Base-by-base conservation (phyloP, 768 basidiomycete genomes). In the Phlebiopsis flavidoalba region DNA sequence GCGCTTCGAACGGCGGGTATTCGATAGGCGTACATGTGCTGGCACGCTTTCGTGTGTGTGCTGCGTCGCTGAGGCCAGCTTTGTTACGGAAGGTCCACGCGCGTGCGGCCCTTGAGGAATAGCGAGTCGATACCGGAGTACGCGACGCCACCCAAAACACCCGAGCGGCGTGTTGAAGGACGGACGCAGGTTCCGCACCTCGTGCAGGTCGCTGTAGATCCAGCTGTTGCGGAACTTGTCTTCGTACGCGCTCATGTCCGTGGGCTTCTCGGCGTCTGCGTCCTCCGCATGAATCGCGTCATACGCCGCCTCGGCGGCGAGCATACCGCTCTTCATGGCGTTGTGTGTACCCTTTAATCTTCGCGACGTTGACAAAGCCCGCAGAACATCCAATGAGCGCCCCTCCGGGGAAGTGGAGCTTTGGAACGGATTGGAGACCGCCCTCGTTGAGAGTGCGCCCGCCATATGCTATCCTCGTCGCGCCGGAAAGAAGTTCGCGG, bases 301-400 rank as follows among this genome's bases (percentile, higher is more conserved):
- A 65, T 80, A 94, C 0, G 92, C 92, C 0, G 91, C 81, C 71
- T 99, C 95, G 1, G 93, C 96, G 31, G 95, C 96, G 19, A 98
- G 79, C 89, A 98, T 98, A 31, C 97, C 97, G 40, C 89, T 93
- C 80, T 98, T 95, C 97, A 99, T 98, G 2, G 96, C 95, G 61
- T 95, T 98, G 71, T 98, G 97, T 0, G 95, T 96, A 14, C 96
- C 96, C 26, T 71, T 98, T 98, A 75, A 99, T 98, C 76, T 97
- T 98, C 14, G 95, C 89, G 11, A 97, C 83, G 75, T 98, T 98
- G 62, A 99, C 83, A 72, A 98, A 95, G 12, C 96, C 96, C 1
- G 95, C 97, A 0, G 93, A 89, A 75, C 95, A 98, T 0, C 96
- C 97, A 43, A 99, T 85, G 26, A 98, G 76, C 0, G 95, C 96